Conservation (phyloP, 2,329 filamentous ascomycete genomes). For the Diplodia corticola region DNA sequence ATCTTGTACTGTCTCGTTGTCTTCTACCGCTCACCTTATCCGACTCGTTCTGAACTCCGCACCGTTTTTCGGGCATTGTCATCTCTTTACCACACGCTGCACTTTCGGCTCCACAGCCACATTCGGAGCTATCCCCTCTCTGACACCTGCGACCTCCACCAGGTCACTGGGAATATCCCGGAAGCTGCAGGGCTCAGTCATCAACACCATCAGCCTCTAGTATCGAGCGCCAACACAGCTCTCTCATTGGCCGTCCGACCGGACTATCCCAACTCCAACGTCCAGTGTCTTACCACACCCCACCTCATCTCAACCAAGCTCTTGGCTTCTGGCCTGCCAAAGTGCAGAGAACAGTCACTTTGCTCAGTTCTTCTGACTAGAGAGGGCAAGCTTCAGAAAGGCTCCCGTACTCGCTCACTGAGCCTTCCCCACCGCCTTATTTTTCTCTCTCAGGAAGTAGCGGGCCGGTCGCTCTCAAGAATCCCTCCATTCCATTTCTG, state of each 20-base stretch:
- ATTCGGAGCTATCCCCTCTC: neutral
- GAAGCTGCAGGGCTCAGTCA: neutral
- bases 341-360: neutral
- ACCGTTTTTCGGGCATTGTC: neutral
- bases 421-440: neutral
- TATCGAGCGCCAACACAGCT: neutral
- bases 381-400: too few relatives aligned
- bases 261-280: neutral
- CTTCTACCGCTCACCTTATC: neutral
- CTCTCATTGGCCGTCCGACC: neutral
- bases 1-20: neutral
- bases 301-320: neutral
- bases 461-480: neutral
- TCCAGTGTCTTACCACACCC: constrained; percentile 1
- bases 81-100: neutral
- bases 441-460: neutral
- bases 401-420: too few relatives aligned
- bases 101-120: neutral
- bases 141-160: neutral
- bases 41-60: neutral
- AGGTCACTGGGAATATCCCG: neutral
- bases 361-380: too few relatives aligned
- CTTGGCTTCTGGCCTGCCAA: neutral
- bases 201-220: constrained; percentile 7
- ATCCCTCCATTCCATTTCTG: neutral